A percentile compares a stretch with the other conserved stretches of the same genome.
Evolutionary conservation across 2,329 filamentous ascomycete genomes (phyloP).

Genomic region (Fusarium mexicanum): DNA sequence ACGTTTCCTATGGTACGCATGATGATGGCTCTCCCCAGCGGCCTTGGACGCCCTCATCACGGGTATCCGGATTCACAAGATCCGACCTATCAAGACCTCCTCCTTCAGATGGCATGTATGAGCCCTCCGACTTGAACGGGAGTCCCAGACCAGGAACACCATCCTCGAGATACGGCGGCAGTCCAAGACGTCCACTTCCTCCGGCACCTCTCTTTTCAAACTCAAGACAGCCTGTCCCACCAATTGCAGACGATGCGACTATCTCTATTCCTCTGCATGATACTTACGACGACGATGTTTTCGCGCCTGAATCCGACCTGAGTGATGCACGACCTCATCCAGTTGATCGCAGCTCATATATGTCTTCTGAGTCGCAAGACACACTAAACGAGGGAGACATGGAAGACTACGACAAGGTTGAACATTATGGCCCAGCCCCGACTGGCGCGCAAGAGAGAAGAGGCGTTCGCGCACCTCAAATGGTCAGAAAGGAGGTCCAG

Average conservation of each 20-base stretch:
- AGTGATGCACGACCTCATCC: slow-evolving; percentile 60
- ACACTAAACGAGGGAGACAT: slow-evolving; percentile 60
- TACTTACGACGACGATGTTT: slow-evolving; percentile 73
- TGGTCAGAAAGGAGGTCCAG: slow-evolving; percentile 92
- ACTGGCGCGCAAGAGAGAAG: slow-evolving; percentile 86
- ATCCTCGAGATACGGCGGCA: slow-evolving; percentile 87
- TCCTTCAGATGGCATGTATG: slow-evolving; percentile 77
- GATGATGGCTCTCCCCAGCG: slow-evolving; percentile 60
- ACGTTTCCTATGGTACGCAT: slow-evolving; percentile 62
- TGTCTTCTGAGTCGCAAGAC: slow-evolving; percentile 58
- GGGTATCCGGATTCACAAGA: slow-evolving; percentile 60
- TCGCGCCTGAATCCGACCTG: slow-evolving; percentile 69
- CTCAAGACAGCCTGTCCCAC: slow-evolving; percentile 59
- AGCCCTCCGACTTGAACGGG: slow-evolving; percentile 88
- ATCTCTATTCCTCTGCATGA: slow-evolving; percentile 76
- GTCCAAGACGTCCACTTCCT: slow-evolving; percentile 85
- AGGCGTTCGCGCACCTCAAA: slow-evolving; percentile 86
- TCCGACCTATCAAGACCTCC: slow-evolving; percentile 67
- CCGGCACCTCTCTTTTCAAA: slow-evolving; percentile 85
- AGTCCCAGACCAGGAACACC: slow-evolving; percentile 91
- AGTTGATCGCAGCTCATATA: slow-evolving; percentile 67
- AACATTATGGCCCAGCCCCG: slow-evolving; percentile 89
- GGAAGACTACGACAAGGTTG: slow-evolving; percentile 66
- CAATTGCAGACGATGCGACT: slow-evolving; percentile 73
- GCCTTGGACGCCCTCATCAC: slow-evolving; percentile 66